These are phyloP conservation scores for Cymodocea nodosa DNA, from an alignment of 116 monocot genomes.

Conservation along the genomic window DNA sequence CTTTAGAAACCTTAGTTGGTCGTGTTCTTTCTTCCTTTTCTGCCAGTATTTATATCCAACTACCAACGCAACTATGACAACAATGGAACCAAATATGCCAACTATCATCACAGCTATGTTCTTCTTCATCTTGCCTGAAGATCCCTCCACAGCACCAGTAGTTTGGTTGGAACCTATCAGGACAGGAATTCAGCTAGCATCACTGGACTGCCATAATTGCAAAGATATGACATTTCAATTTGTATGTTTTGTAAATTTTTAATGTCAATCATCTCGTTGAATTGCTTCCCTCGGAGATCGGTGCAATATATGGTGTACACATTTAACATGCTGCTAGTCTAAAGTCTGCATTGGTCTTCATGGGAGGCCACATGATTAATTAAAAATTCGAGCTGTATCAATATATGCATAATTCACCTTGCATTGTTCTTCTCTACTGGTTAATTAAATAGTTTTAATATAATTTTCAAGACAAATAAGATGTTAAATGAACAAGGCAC, in stretches of 20 bases:
- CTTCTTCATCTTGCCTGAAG: slow-evolving; percentile 6
- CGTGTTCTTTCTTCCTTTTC: slow-evolving; percentile 67
- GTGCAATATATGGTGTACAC: too few relatives aligned
- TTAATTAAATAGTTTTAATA: too few relatives aligned
- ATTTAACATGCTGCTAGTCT: too few relatives aligned
- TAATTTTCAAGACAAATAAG: too few relatives aligned
- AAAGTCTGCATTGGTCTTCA: too few relatives aligned
- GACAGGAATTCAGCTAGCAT: neutral
- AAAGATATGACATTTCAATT: neutral
- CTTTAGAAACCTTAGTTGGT: slow-evolving; percentile 61
- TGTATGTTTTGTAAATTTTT: neutral
- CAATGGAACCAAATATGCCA: slow-evolving; percentile 16
- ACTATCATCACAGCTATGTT: slow-evolving; percentile 17
- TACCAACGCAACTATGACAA: slow-evolving; percentile 18
- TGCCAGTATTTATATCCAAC: slow-evolving; percentile 48
- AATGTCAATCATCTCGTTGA: neutral
- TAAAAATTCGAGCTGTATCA: too few relatives aligned
- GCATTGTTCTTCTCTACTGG: too few relatives aligned
- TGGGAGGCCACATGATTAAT: too few relatives aligned
- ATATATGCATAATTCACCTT: too few relatives aligned
- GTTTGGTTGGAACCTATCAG: slow-evolving; percentile 13
- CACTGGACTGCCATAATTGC: neutral
- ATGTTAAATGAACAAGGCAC: too few relatives aligned
- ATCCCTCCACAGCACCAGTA: too few relatives aligned
- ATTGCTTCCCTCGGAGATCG: neutral